Base-by-base conservation (phyloP, 2,329 filamentous ascomycete genomes). In the Aspergillus tubingensis region DNA sequence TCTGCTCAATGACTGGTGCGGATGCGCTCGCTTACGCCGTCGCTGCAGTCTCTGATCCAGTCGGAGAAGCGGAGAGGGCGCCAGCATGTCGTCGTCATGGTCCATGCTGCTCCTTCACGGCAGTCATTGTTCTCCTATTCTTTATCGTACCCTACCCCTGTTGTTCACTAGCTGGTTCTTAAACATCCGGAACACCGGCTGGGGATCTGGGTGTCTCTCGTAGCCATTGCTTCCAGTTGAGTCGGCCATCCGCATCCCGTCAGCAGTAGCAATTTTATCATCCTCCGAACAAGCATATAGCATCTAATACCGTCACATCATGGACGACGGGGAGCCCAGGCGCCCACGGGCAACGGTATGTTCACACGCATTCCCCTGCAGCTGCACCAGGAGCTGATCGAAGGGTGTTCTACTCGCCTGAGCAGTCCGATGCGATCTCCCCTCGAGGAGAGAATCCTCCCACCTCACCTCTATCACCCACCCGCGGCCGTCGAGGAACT, bases 331-430 rank as follows among this genome's bases (percentile, higher is more conserved):
- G 11, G 47, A 50, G 8, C 3, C 43, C 30, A 19, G 60, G 48
- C 58, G 59, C n/a, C 47, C 62, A 2, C 51, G 61, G 32, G 60
- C 59, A 13, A 64, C 57, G 36, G 66, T 68, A 43, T 59, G 64
- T 61, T 4, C 21, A 41, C 17, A 15, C 43, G 7, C 21, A 5
- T 4, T n/a, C 1, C 2, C 32, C 10, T n/a, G 10, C 8, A 15
- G 2, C 27, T 25, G 10, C 2, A 2, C 11, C 5, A 27, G 11
- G 15, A 48, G 30, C 41, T 52, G 59, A 52, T 11, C 21, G 5
- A 15, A 4, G 8, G 5, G 32, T 36, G 3, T 13, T 30, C 8
- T 30, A 11, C 32, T 43, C 43, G 2, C 30, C 8, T 15, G 8
- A 10, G 30, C 19, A 67, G 63, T 62, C 65, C 3, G 63, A 64